Evolutionary conservation across 176 grass and related monocot species (phyloP).

Genomic region (Typha latifolia): DNA sequence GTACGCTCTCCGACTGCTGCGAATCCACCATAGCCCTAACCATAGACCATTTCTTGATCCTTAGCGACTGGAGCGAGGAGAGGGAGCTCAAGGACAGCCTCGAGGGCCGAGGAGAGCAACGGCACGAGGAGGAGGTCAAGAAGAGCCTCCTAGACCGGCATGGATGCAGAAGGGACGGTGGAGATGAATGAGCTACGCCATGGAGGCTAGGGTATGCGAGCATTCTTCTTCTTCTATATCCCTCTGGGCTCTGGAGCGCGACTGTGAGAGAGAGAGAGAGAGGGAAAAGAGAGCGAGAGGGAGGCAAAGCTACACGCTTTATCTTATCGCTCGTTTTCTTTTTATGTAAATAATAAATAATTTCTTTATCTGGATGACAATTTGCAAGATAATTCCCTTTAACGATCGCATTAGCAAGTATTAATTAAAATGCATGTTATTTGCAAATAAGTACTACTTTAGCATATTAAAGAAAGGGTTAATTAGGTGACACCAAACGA

Average conservation of each 20-base stretch:
- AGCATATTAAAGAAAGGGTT: too few relatives aligned
- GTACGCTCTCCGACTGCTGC: not conserved
- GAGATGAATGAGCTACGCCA: conserved; percentile 18
- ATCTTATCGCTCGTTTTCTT: not conserved
- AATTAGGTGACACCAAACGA: too few relatives aligned
- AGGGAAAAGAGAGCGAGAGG: not conserved
- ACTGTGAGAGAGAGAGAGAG: not conserved
- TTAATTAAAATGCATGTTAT: too few relatives aligned
- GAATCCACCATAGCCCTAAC: conserved; percentile 18
- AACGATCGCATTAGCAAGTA: too few relatives aligned
- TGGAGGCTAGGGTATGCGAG: conserved; percentile 35
- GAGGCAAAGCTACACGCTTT: not conserved
- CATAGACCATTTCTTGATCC: conserved; percentile 5
- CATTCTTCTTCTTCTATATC: conserved; percentile 6
- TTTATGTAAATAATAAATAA: too few relatives aligned
- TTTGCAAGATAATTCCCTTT: too few relatives aligned
- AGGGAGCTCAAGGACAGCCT: not conserved
- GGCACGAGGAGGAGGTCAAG: conserved; percentile 18
- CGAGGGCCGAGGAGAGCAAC: conserved; percentile 15
- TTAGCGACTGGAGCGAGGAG: conserved; percentile 1
- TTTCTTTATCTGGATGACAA: too few relatives aligned
- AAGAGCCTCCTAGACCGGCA: conserved; percentile 7
- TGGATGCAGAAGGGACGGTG: conserved; percentile 18
- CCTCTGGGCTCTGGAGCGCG: not conserved
- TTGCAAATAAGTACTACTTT: too few relatives aligned